Conservation (phyloP, 2,329 filamentous ascomycete genomes). For the Colletotrichum cordylinicola region DNA sequence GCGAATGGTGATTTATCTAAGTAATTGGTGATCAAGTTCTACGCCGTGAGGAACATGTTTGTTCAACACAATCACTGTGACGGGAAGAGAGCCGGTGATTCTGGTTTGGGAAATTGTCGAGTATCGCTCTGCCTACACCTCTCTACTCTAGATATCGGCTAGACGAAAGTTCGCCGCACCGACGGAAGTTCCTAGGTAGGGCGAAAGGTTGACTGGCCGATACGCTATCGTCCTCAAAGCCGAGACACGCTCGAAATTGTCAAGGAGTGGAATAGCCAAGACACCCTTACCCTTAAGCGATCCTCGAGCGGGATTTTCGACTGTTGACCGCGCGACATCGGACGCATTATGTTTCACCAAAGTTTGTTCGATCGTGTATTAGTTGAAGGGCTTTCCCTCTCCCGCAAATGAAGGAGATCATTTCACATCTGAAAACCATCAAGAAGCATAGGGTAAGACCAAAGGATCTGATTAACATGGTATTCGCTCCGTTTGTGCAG, state of each 20-base stretch:
- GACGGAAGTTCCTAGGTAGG: background rate
- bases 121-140: background rate
- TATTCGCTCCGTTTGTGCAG: background rate
- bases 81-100: background rate
- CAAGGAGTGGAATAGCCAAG: background rate
- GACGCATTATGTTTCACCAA: background rate
- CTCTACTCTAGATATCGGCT: background rate
- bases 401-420: too few species aligned
- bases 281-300: background rate
- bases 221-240: background rate
- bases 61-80: background rate
- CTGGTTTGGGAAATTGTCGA: background rate
- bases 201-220: background rate
- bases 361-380: background rate
- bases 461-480: background rate
- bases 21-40: background rate
- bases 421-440: background rate
- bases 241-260: background rate
- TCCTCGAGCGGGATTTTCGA: background rate
- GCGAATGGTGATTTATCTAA: background rate
- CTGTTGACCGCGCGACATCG: slow-evolving; percentile 1
- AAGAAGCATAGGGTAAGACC: background rate
- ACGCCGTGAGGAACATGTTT: background rate
- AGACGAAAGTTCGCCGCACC: background rate
- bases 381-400: background rate